Conservation (phyloP, 495 filamentous ascomycete genomes). For the Glonium stellatum region DNA sequence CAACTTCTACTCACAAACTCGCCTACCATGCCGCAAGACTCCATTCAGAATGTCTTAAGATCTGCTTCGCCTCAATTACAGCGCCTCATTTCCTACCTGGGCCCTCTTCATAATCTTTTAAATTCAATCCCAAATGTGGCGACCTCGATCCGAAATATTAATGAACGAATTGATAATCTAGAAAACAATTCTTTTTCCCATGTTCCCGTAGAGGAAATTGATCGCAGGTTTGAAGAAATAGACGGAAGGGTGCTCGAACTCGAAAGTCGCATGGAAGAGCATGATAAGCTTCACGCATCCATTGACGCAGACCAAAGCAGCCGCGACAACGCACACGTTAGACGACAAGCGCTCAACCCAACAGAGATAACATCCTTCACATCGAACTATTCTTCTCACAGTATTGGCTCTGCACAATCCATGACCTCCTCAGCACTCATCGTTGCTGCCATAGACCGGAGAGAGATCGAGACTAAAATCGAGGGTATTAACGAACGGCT, state of each 20-base stretch:
- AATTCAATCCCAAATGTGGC: slow-evolving; percentile 25
- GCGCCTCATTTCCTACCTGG: slow-evolving; percentile 24
- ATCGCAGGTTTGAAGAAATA: slow-evolving; percentile 50
- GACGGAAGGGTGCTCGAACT: slow-evolving; percentile 55
- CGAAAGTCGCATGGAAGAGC: slow-evolving; percentile 53
- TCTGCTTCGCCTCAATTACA: slow-evolving; percentile 21
- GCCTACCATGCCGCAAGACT: slow-evolving; percentile 10
- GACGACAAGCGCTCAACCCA: slow-evolving; percentile 6
- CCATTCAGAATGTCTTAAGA: slow-evolving; percentile 11
- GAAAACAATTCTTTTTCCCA: slow-evolving; percentile 56
- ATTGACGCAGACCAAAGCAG: slow-evolving; percentile 39
- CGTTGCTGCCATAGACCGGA: slow-evolving; percentile 31
- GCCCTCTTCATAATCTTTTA: slow-evolving; percentile 29
- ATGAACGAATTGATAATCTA: slow-evolving; percentile 51
- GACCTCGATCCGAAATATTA: slow-evolving; percentile 42
- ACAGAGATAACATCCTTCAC: slow-evolving; percentile 26
- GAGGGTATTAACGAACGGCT: slow-evolving; percentile 52
- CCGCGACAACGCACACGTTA: slow-evolving; percentile 1
- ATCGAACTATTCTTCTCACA: slow-evolving; percentile 29
- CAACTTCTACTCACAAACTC: slow-evolving; percentile 10
- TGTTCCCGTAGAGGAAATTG: slow-evolving; percentile 49
- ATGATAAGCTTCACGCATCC: slow-evolving; percentile 44
- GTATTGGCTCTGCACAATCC: slow-evolving; percentile 7
- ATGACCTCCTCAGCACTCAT: slow-evolving; percentile 33
- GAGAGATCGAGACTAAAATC: slow-evolving; percentile 36